Evolutionary conservation across 768 basidiomycete species (phyloP).

Genomic region (Lyophyllum shimeji): DNA sequence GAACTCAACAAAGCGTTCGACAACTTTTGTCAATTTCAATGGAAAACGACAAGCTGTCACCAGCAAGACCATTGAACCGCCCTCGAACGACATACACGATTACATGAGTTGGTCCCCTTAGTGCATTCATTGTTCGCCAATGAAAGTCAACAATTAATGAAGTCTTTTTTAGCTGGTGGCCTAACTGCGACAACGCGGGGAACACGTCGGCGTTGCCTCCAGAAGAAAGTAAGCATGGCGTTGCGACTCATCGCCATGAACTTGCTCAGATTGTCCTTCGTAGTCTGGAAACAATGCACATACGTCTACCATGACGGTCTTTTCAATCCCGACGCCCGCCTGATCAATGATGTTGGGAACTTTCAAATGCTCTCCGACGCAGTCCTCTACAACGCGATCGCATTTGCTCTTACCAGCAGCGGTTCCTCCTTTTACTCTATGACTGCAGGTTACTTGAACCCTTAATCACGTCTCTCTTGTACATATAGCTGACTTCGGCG

Average conservation of each 20-base stretch:
- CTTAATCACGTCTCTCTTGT: neutral
- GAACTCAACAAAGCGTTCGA: too few relatives aligned
- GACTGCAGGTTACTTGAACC: constrained; percentile 32
- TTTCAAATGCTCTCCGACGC: constrained; percentile 59
- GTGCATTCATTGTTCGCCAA: constrained; percentile 46
- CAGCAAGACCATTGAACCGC: constrained; percentile 44
- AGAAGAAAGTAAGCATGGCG: too few relatives aligned
- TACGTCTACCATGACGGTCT: constrained; percentile 58
- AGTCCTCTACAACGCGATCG: constrained; percentile 59
- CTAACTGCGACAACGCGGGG: constrained; percentile 55
- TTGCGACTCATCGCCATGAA: too few relatives aligned
- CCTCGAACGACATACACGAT: constrained; percentile 56
- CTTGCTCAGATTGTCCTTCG: too few relatives aligned
- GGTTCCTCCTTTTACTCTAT: constrained; percentile 40
- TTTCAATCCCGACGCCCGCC: constrained; percentile 64
- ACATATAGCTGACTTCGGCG: neutral
- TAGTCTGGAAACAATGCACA: too few relatives aligned
- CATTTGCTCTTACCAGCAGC: constrained; percentile 46
- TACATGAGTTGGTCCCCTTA: constrained; percentile 75
- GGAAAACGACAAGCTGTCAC: constrained; percentile 43
- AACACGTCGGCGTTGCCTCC: constrained; percentile 58
- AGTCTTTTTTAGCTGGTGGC: constrained; percentile 73
- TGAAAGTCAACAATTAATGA: too few relatives aligned
- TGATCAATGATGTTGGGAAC: constrained; percentile 53
- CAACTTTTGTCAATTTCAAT: constrained; percentile 11